phyloP scores from a whole-genome alignment of 768 basidiomycete species.

The Lactarius sanguifluus region DNA sequence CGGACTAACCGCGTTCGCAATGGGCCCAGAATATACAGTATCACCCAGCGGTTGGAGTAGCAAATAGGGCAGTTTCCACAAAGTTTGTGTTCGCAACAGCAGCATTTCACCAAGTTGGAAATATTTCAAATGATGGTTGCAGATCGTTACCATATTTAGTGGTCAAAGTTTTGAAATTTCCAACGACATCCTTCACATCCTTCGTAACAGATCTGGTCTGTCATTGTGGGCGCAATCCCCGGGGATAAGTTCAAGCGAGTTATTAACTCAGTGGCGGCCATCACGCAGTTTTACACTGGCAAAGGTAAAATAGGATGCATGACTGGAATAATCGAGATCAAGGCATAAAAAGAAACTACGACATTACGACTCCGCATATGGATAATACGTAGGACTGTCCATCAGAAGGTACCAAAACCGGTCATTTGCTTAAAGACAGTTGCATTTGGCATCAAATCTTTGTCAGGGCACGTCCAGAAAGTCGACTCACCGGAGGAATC shows the following conservation, averaged over 20 bases:
- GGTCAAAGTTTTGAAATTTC: not conserved
- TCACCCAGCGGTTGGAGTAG: not conserved
- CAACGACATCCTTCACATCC: not conserved
- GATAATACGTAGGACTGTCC: not conserved
- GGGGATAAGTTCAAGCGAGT: not conserved
- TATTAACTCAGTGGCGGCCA: not conserved
- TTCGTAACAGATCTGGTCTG: not conserved
- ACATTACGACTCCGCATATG: constrained; percentile 7
- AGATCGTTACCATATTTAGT: not conserved
- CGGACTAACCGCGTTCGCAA: not conserved
- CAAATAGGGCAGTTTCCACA: not conserved
- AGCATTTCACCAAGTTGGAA: too few relatives aligned
- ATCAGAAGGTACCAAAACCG: constrained; percentile 30
- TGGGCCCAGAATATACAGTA: not conserved
- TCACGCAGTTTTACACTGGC: not conserved
- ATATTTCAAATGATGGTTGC: not conserved
- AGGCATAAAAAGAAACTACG: not conserved
- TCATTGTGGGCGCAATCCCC: not conserved
- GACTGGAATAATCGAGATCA: constrained; percentile 8
- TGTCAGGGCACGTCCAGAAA: not conserved
- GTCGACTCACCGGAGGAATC: constrained; percentile 52
- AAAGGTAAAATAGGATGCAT: constrained; percentile 6
- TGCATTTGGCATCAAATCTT: not conserved
- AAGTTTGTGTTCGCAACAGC: too few relatives aligned
- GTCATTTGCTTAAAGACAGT: constrained; percentile 27